phyloP scores from a whole-genome alignment of 2,329 filamentous ascomycete genomes.

The Daldinia sp. region DNA sequence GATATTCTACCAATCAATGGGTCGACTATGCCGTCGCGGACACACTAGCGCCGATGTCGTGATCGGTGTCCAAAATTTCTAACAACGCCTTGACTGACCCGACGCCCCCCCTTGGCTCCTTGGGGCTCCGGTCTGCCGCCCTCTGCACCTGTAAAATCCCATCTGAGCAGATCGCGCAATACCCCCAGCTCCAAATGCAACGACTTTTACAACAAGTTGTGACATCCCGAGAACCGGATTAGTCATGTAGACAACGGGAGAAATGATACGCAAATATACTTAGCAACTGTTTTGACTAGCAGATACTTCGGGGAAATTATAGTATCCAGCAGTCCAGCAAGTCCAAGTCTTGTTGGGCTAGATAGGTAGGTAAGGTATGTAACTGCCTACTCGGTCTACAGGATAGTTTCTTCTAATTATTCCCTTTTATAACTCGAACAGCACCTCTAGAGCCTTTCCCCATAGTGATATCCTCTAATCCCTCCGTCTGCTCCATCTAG shows the following conservation, averaged over 20 bases:
- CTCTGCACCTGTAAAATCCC: constrained; percentile 33
- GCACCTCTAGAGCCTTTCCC: constrained; percentile 16
- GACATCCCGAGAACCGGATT: constrained; percentile 37
- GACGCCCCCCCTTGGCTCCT: too few species aligned
- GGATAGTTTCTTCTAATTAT: not conserved
- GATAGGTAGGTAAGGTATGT: constrained; percentile 1
- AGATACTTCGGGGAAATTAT: constrained; percentile 3
- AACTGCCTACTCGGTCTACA: constrained; percentile 13
- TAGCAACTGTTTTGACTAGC: not conserved
- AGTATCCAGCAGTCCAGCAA: too few species aligned
- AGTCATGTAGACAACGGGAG: constrained; percentile 23
- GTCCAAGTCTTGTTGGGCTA: too few species aligned
- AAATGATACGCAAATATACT: constrained; percentile 15
- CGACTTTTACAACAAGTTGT: constrained; percentile 12
- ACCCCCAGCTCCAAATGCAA: constrained; percentile 32
- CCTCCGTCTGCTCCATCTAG: not conserved
- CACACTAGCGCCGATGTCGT: constrained; percentile 50
- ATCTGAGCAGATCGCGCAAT: constrained; percentile 36
- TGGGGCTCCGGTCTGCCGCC: not conserved
- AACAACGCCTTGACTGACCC: constrained; percentile 29
- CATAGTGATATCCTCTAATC: constrained; percentile 18
- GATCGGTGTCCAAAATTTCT: constrained; percentile 48
- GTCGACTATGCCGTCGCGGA: constrained; percentile 36
- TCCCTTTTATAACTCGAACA: constrained; percentile 29
- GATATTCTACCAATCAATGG: constrained; percentile 42